These are phyloP conservation scores for Aureobasidium sp. DNA, from an alignment of 2,329 filamentous ascomycete genomes.

Conservation along the genomic window DNA sequence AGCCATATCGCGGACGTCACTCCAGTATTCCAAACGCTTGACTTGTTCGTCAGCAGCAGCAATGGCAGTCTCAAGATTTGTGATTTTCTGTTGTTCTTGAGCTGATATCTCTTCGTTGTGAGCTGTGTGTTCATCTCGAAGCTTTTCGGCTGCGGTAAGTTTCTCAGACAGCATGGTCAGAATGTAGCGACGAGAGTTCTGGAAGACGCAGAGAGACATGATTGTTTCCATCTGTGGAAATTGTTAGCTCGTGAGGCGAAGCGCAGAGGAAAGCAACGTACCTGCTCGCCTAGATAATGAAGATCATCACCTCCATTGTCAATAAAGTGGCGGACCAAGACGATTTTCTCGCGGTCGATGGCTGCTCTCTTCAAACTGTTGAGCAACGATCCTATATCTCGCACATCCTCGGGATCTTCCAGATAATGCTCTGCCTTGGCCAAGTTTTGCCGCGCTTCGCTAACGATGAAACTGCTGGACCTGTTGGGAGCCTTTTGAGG, in stretches of 20 bases:
- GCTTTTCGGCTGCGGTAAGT: conserved; percentile 46
- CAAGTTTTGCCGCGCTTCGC: not conserved
- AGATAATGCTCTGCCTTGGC: conserved; percentile 37
- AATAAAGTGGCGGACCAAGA: conserved; percentile 76
- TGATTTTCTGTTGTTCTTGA: conserved; percentile 44
- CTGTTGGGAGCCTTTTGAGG: conserved; percentile 20
- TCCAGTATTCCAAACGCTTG: conserved; percentile 77
- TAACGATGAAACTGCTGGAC: conserved; percentile 13
- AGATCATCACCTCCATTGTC: conserved; percentile 67
- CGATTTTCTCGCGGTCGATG: conserved; percentile 87
- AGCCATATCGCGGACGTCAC: conserved; percentile 49
- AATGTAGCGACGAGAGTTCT: conserved; percentile 72
- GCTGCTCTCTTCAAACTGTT: conserved; percentile 56
- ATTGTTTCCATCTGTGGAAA: conserved; percentile 62
- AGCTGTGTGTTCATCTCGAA: conserved; percentile 39
- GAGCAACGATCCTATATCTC: conserved; percentile 62
- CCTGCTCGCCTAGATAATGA: conserved; percentile 58
- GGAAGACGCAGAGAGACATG: conserved; percentile 82
- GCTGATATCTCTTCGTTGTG: conserved; percentile 35
- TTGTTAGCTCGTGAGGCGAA: conserved; percentile 23
- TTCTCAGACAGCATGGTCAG: conserved; percentile 58
- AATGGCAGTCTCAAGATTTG: conserved; percentile 65
- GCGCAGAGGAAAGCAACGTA: conserved; percentile 19
- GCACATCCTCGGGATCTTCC: conserved; percentile 45
- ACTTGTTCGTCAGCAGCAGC: conserved; percentile 74